Percentiles rank a stretch among this genome's conserved stretches.
Conservation (phyloP, 1,284 basidiomycete genomes). For the Leccinum pachyderme region DNA sequence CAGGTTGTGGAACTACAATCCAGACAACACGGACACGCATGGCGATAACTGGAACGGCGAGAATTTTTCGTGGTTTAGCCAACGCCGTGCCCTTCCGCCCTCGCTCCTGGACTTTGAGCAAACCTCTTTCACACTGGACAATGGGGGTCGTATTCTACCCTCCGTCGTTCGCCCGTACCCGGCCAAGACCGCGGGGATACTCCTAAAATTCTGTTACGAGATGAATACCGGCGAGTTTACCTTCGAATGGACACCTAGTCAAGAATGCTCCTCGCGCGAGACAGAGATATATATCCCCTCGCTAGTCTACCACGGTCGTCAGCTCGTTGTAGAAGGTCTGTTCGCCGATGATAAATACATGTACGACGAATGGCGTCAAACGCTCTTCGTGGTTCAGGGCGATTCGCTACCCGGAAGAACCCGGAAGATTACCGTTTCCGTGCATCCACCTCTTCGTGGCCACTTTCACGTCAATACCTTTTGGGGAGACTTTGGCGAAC, state of each 20-base stretch:
- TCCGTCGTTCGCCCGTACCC: slow-evolving; percentile 79
- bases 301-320: slow-evolving; percentile 53
- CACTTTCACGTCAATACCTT: slow-evolving; percentile 58
- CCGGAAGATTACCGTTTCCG: slow-evolving; percentile 50
- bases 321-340: slow-evolving; percentile 57
- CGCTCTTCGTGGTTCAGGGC: slow-evolving; percentile 57
- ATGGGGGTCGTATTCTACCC: slow-evolving; percentile 76
- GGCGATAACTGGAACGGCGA: slow-evolving; percentile 97
- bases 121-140: slow-evolving; percentile 64
- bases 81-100: slow-evolving; percentile 51
- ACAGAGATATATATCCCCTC: slow-evolving; percentile 83
- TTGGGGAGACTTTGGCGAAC: slow-evolving; percentile 59
- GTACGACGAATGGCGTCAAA: slow-evolving; percentile 64
- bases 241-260: slow-evolving; percentile 55
- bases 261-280: slow-evolving; percentile 45
- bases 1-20: slow-evolving; percentile 96
- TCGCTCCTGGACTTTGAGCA: slow-evolving; percentile 55
- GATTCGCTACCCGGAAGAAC: slow-evolving; percentile 43
- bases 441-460: slow-evolving; percentile 53
- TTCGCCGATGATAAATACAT: slow-evolving; percentile 43
- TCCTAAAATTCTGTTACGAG: slow-evolving; percentile 66
- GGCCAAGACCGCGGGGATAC: slow-evolving; percentile 75
- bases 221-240: slow-evolving; percentile 62
- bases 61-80: slow-evolving; percentile 92
- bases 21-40: slow-evolving; percentile 71